These are phyloP conservation scores for Austropuccinia psidii DNA, from an alignment of 1,284 basidiomycete species.

Conservation along the genomic window DNA sequence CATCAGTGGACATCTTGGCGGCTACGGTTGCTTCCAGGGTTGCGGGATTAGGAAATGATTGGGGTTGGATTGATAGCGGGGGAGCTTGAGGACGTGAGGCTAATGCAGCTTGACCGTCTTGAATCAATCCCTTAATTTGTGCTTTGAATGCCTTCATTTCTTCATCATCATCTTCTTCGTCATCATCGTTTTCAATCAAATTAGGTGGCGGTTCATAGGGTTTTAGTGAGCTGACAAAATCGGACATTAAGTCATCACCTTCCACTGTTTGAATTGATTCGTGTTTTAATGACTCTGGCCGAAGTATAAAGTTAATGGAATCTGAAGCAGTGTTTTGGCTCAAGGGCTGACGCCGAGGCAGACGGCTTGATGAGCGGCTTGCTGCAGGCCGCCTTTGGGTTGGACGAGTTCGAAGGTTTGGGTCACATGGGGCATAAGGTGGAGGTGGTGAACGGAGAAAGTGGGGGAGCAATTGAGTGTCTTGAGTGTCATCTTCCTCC, in stretches of 20 bases:
- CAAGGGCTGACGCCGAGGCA: too few relatives aligned
- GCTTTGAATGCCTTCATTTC: conserved; percentile 13
- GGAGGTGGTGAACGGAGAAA: conserved; percentile 7
- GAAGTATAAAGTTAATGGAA: conserved; percentile 1
- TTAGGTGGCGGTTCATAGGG: not conserved
- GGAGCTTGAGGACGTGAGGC: not conserved
- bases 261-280: not conserved
- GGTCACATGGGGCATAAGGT: conserved; percentile 9
- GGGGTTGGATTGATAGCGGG: not conserved
- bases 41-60: not conserved
- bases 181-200: not conserved
- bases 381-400: not conserved
- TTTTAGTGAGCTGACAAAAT: conserved; percentile 12
- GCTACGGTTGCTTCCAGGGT: not conserved
- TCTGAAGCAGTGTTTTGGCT: not conserved
- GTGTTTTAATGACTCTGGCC: not conserved
- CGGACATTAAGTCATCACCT: conserved; percentile 19
- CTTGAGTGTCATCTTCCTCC: not conserved
- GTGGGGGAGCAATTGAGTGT: not conserved
- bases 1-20: not conserved
- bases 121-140: conserved; percentile 19
- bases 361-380: not conserved
- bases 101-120: conserved; percentile 11
- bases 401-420: not conserved
- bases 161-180: not conserved